Conservation (phyloP, 1,284 basidiomycete species). For the Irpex rosettiformis region DNA sequence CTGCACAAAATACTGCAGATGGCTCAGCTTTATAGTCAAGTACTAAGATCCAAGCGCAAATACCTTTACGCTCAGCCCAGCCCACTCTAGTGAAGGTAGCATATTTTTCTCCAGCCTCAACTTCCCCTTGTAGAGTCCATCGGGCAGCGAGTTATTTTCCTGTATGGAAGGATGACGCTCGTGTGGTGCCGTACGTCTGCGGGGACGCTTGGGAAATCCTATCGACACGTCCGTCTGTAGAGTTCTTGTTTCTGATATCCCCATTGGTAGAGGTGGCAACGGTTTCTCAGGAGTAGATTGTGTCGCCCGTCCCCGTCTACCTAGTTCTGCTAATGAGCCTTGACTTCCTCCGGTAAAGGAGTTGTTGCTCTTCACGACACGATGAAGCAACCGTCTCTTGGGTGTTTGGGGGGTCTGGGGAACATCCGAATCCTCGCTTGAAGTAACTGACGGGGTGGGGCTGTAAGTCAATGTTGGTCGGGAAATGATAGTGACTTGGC, state of each 20-base stretch:
- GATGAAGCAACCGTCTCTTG: slow-evolving; percentile 40
- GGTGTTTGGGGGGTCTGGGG: slow-evolving; percentile 22
- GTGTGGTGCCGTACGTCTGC: slow-evolving; percentile 33
- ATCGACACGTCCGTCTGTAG: slow-evolving; percentile 52
- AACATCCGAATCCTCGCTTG: slow-evolving; percentile 47
- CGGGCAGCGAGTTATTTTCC: slow-evolving; percentile 47
- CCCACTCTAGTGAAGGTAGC: slow-evolving; percentile 63
- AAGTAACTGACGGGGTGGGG: slow-evolving; percentile 35
- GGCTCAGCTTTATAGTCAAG: slow-evolving; percentile 3
- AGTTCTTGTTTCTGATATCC: slow-evolving; percentile 44
- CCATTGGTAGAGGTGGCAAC: slow-evolving; percentile 35
- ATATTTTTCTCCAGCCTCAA: slow-evolving; percentile 52
- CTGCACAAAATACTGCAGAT: slow-evolving; percentile 61
- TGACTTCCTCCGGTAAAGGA: slow-evolving; percentile 25
- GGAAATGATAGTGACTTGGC: slow-evolving; percentile 47
- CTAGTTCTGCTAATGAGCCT: neutral
- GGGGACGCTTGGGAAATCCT: slow-evolving; percentile 67
- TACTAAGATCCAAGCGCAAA: slow-evolving; percentile 16
- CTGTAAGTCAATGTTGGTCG: slow-evolving; percentile 20
- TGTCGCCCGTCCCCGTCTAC: neutral
- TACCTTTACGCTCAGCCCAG: slow-evolving; percentile 64
- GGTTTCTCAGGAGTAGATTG: slow-evolving; percentile 35
- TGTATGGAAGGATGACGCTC: slow-evolving; percentile 45
- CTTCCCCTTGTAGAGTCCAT: slow-evolving; percentile 61
- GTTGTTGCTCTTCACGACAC: slow-evolving; percentile 39